Evolutionary conservation across 192 early-diverging fungal species (phyloP).

Genomic region (Rhizoclosmatium globosum): DNA sequence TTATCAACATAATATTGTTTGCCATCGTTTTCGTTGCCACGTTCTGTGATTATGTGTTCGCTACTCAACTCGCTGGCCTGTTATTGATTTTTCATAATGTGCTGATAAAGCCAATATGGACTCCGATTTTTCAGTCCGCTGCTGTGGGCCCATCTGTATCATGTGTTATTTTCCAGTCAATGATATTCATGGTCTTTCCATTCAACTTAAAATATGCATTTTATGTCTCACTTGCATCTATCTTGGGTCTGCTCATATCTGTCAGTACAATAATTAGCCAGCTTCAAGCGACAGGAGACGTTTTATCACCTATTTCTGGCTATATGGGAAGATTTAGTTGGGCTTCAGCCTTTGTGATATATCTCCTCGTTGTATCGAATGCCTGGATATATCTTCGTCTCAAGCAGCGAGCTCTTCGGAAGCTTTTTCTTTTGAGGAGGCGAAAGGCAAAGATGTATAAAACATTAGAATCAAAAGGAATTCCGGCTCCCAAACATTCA

Average conservation of each 20-base stretch:
- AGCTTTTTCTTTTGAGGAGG: conserved; percentile 11
- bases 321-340: conserved; percentile 15
- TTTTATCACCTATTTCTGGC: background rate
- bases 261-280: background rate
- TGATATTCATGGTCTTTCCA: conserved; percentile 28
- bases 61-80: background rate
- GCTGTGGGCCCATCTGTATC: conserved; percentile 21
- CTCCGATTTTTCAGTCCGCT: background rate
- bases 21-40: background rate
- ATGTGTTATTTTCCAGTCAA: conserved; percentile 22
- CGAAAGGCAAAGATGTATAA: conserved; percentile 11
- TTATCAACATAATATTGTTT: conserved; percentile 4
- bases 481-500: background rate
- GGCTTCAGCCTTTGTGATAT: conserved; percentile 11
- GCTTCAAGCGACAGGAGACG: background rate
- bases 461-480: conserved; percentile 9
- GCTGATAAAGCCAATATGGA: conserved; percentile 9
- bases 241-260: background rate
- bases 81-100: background rate
- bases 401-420: conserved; percentile 4
- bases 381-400: conserved; percentile 17
- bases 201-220: background rate
- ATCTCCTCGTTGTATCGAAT: background rate
- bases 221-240: background rate
- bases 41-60: background rate